Percentiles rank a stretch among this genome's conserved stretches.
phyloP scores from a whole-genome alignment of 2,329 filamentous ascomycete species.

The Fonsecaea multimorphosa region DNA sequence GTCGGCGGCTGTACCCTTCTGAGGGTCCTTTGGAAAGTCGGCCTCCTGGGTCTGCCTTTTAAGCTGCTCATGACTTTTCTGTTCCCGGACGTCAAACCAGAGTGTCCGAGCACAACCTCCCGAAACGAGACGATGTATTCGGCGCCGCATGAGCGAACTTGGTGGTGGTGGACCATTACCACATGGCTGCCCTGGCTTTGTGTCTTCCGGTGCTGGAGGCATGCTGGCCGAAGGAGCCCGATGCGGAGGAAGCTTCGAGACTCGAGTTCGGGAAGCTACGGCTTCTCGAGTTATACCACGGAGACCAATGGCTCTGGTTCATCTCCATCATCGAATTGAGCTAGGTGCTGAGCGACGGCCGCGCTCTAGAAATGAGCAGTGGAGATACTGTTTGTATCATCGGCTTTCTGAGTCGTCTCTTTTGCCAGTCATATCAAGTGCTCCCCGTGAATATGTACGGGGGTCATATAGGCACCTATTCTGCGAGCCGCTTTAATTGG shows the following conservation, averaged over 20 bases:
- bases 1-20: constrained; percentile 2
- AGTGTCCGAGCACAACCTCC: background rate
- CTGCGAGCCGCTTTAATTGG: no score
- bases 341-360: background rate
- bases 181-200: constrained; percentile 8
- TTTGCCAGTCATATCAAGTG: no score
- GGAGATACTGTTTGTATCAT: no score
- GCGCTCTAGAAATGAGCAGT: no score
- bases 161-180: background rate
- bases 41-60: background rate
- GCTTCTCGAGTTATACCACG: background rate
- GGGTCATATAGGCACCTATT: no score
- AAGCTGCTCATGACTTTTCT: background rate
- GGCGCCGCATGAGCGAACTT: background rate
- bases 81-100: constrained; percentile 1
- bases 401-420: no score
- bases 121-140: background rate
- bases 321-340: background rate
- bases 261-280: background rate
- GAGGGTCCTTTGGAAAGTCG: background rate
- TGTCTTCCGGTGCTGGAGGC: constrained; percentile 6
- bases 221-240: background rate
- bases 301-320: background rate
- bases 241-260: background rate
- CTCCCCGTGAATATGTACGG: no score